Base-by-base conservation (phyloP, 768 basidiomycete genomes). In the Suillus cothurnatus region DNA sequence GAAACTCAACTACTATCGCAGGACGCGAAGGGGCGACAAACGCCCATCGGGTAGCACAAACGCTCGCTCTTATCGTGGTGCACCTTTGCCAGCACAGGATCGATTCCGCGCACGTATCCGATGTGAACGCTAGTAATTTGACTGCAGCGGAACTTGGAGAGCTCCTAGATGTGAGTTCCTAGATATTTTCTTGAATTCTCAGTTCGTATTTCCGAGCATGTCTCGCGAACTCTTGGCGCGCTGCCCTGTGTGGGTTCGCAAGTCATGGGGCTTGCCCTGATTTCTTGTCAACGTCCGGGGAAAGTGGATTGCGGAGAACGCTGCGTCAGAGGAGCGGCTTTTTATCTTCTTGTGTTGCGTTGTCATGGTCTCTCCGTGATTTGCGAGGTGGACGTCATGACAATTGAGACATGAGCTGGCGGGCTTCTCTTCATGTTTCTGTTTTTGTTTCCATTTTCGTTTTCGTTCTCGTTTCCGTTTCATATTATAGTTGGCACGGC, bases 61-160 rank as follows among this genome's bases (percentile, higher is more conserved):
- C 64, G 32, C 66, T 76, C 6, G 76, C 66, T 17, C 73, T 52
- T 52, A 59, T 53, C 7, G 72, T 76, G 60, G 69, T 73, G 28
- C 28, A 60, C 31, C 71, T 76, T 21, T 76, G 76, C 61, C 67
- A 57, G 63, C 60, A 7, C 68, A 72, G n/a, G 74, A 69, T 61
- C 67, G 56, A 12, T 41, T 2, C 58, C 67, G 7, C 64, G 62
- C 12, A 64, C 34, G 21, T n/a, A 66, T 11, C 15, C 53, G 19
- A 11, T 58, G 23, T 66, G 50, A 26, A 66, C 62, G 28, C 62
- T 66, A 9, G 69, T 71, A 1, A 64, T n/a, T 67, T 73, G 69
- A 75, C 65, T 32, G 75, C 76, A 57, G 71, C 66, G 57, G 67
- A 77, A 64, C 73, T 76, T 21, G 75, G 76, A 31, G 71, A 76